Evolutionary conservation across 2,329 filamentous ascomycete genomes (phyloP), one percentile per base, ranked within the genome.

Genomic region (Esteya vermicola): DNA sequence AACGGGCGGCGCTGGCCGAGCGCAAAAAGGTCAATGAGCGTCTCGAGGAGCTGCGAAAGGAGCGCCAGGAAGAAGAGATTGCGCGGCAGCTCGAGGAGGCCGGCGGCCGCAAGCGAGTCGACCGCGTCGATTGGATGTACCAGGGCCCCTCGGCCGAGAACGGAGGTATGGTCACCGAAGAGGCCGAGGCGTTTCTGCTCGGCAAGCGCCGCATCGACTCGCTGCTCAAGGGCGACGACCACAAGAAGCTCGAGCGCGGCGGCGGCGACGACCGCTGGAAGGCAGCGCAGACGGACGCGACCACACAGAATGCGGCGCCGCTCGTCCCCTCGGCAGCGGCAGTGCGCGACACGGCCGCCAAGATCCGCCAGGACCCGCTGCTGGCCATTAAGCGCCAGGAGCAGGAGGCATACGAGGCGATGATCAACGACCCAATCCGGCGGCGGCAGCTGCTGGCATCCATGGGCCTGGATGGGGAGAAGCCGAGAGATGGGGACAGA

Each of bases 111-210:
- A 88, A 85, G 54, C 72, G 81, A 39, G 64, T 81, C 23, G 80
- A 89, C 51, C 78, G 86, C 27, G 89, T 98, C 21, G 91, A 96
- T 53, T 98, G 91, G 85, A 95, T 98, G 85, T 98, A 98, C 61
- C 77, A 81, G 51, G 89, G 89, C 1, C 86, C 91, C 8, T 81
- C 80, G 37, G 68, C 74, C 52, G 84, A 85, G 27, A 79, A 83
- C 53, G 66, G 68, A n/a, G 81, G 81, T 23, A 47, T 50, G 48
- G 84, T 75, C 30, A 75, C 72, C 5, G 89, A 95, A 57, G 91
- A 96, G 61, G 86, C 85, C 63, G 91, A 98, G 55, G 85, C 83
- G 4, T 98, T 93, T 56, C 62, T 98, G 1, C 68, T 98, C 13
- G 91, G 91, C 39, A 96, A 95, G 66, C 72, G 91, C 43, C 74